Evolutionary conservation across 805 yeast genomes (phyloP).

Genomic region (Ogataea zsoltii): DNA sequence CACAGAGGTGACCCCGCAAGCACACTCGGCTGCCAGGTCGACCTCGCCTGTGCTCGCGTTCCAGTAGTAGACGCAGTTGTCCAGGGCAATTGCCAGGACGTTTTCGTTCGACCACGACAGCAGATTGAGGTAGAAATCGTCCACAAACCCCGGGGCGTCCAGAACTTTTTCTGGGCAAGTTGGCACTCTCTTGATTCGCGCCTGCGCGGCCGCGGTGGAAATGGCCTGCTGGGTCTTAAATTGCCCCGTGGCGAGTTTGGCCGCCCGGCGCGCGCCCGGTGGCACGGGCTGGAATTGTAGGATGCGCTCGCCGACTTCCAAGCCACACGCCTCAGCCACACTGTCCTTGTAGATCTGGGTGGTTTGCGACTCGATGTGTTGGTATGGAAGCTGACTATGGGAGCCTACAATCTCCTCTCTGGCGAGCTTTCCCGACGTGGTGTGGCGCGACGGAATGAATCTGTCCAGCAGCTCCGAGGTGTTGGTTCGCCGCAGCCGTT

Average conservation of each 20-base stretch:
- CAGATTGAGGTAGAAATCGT: constrained; percentile 87
- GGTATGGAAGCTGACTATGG: constrained; percentile 43
- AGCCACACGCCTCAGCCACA: constrained; percentile 94
- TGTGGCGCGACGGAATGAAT: constrained; percentile 59
- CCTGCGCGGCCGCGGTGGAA: constrained; percentile 52
- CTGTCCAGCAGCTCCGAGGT: constrained; percentile 48
- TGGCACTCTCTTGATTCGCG: constrained; percentile 75
- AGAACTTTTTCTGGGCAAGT: constrained; percentile 89
- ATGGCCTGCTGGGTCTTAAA: constrained; percentile 28
- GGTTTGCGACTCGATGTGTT: constrained; percentile 56
- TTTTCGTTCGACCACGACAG: constrained; percentile 86
- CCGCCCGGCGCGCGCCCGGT: constrained; percentile 51
- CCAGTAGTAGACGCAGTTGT: constrained; percentile 85
- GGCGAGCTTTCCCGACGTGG: constrained; percentile 47
- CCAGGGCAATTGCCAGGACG: constrained; percentile 84
- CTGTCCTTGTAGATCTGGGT: constrained; percentile 66
- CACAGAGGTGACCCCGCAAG: constrained; percentile 63
- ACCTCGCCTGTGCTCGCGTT: constrained; percentile 84
- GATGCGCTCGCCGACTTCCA: constrained; percentile 78
- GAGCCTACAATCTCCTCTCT: constrained; percentile 19
- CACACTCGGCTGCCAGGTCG: constrained; percentile 59
- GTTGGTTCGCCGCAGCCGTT: constrained; percentile 31
- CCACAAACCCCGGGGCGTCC: constrained; percentile 93
- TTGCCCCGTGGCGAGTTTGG: constrained; percentile 17
- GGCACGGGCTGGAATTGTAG: constrained; percentile 85